Percentiles rank a stretch among this genome's conserved stretches.
Conservation (phyloP, 164 flowering plant species). For the Aristolochia contorta region DNA sequence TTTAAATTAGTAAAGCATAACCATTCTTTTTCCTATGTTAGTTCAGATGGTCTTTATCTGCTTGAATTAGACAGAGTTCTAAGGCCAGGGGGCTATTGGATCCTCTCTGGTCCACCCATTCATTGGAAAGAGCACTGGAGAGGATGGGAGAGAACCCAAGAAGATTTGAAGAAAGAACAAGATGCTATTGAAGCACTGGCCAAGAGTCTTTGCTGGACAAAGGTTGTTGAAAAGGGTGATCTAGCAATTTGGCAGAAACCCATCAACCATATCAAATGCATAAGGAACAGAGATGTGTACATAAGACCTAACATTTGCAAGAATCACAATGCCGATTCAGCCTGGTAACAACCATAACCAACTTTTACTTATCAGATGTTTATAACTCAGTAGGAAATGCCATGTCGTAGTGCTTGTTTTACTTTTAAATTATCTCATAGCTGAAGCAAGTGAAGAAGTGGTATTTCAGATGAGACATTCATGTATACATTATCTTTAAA, state of each 20-base stretch:
- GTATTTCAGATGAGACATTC: no score
- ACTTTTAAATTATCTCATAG: no score
- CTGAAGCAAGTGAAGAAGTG: no score
- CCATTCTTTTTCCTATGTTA: no score
- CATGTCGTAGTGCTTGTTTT: no score
- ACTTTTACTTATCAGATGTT: no score
- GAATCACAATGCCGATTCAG: conserved; percentile 59
- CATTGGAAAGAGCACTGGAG: conserved; percentile 79
- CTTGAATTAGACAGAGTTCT: conserved; percentile 87
- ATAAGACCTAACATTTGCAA: conserved; percentile 73
- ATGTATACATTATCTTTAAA: not conserved
- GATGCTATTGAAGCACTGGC: conserved; percentile 76
- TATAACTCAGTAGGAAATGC: no score
- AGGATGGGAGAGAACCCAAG: conserved; percentile 96
- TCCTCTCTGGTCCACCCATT: conserved; percentile 97
- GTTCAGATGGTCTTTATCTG: conserved; percentile 70
- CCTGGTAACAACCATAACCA: conserved; percentile 41
- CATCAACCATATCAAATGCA: conserved; percentile 67
- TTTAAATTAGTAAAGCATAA: no score
- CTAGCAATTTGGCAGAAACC: conserved; percentile 90
- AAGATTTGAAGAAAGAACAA: conserved; percentile 87
- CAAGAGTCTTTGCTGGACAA: conserved; percentile 80
- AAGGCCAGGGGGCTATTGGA: conserved; percentile 96
- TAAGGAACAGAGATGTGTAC: conserved; percentile 26
- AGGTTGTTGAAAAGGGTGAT: conserved; percentile 69